Evolutionary conservation across 495 filamentous ascomycete species (phyloP), one percentile per base, ranked within the genome.

Genomic region (Neurospora sp.): DNA sequence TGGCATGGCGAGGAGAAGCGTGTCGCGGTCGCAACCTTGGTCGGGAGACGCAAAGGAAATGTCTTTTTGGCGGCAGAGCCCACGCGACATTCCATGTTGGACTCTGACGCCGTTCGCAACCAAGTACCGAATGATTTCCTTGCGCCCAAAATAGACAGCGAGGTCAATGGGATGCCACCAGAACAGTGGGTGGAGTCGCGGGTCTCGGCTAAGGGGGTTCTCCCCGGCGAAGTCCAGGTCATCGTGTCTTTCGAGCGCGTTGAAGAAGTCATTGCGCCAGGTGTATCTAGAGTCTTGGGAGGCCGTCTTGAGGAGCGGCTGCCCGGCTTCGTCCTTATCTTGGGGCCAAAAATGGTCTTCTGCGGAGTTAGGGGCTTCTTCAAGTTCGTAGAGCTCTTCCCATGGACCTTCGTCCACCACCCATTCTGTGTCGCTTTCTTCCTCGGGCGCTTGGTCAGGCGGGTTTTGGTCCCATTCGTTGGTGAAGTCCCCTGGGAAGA

Each of bases 81-180:
- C 53, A 61, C 53, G 53, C 27, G 27, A 61, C 6, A 16, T 27
- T 27, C 22, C 53, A 31, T 61, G 12, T 31, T 14, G 27, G 12
- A 61, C 11, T 14, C 53, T 18, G 22, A 61, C 14, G 22, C 53
- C 53, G 42, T 71, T 48, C 6, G 16, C 42, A 6, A 71, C 40
- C 14, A 71, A 37, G 14, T 61, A 61, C 22, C 14, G 12, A 11
- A 71, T 37, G 8, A 71, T 38, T 5, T 71, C 27, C 8, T 18
- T 46, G 70, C 7, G 70, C 18, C 70, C 70, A 16, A 31, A 38
- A 22, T 22, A 38, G 3, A 46, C 70, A 3, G 70, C 70, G 27
- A 71, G 70, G 70, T 71, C 70, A 20, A 71, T 41, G n/a, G 41
- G 40, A 27, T 71, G 70, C 70, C 70, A 71, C 70, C 70, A 71